Evolutionary conservation across 2,329 filamentous ascomycete genomes (phyloP).

Genomic region (Fusarium sp.): DNA sequence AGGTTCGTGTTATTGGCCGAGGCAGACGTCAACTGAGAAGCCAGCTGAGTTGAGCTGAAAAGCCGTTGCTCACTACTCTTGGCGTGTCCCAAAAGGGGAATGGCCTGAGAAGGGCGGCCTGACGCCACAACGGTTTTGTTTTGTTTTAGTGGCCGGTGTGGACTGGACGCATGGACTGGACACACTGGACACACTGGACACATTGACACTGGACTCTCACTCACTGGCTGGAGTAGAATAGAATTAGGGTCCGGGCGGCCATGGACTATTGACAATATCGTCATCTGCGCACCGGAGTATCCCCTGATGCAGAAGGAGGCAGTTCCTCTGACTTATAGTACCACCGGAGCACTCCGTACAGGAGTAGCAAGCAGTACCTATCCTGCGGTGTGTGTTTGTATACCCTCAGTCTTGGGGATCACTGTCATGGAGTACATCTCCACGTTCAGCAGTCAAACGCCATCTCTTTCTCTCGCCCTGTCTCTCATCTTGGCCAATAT

Average conservation of each 20-base stretch:
- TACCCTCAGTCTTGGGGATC: no score
- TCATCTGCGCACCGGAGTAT: constrained; percentile 32
- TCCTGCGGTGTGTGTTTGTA: no score
- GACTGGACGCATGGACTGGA: constrained; percentile 2
- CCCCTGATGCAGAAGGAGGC: constrained; percentile 22
- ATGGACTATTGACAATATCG: constrained; percentile 47
- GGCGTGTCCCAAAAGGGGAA: constrained; percentile 38
- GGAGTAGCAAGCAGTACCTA: no score
- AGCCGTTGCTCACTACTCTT: constrained; percentile 47
- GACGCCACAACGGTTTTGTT: constrained; percentile 49
- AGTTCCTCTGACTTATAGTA: not conserved
- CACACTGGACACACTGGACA: no score
- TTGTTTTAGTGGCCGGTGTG: constrained; percentile 45
- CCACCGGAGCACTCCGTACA: no score
- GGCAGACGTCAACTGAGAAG: constrained; percentile 27
- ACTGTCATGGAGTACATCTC: no score
- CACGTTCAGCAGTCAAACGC: no score
- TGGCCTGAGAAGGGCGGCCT: constrained; percentile 37
- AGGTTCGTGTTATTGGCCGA: constrained; percentile 31
- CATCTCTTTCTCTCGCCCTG: not conserved
- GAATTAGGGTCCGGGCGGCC: constrained; percentile 44
- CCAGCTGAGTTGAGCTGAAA: constrained; percentile 49
- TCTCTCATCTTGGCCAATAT: not conserved
- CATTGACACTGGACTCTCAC: no score
- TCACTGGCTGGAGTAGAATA: constrained; percentile 20